Base-by-base conservation (phyloP, 805 yeast genomes). In the Metschnikowia drakensbergensis region DNA sequence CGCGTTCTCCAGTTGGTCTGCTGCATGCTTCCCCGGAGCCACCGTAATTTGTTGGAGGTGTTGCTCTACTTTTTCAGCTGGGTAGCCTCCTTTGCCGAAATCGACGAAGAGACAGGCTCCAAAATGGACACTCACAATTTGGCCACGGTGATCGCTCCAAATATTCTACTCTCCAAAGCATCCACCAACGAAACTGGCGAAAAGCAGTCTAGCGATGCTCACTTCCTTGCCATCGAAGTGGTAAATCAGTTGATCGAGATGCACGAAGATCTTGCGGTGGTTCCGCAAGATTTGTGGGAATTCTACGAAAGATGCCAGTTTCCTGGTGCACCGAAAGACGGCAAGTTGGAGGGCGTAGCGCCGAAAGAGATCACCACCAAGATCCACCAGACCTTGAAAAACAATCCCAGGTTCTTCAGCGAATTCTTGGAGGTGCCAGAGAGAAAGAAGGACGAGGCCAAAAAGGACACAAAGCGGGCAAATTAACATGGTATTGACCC, bases 101-200 rank as follows among this genome's bases (percentile, higher is more conserved):
- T 91, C 52, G 97, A 90, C 60, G 95, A 89, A 58, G 91, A 87
- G 56, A 80, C 82, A 23, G 79, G 79, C 0, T 89, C 97, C 3
- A 94, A 92, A 69, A 94, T 94, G 99, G 97, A 92, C 63, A 81
- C 87, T 31, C 96, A 90, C 63, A 94, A 94, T 64, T 75, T 94
- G 54, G 96, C 99, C 1, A 94, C 98, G 0, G 99, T 94, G 2
- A 77, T 94, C 43, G 87, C 97, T 0, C 99, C 99, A 1, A 94
- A 91, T 60, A 83, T 94, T 39, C 72, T 95, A 36, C 85, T 84
- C 57, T 67, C 84, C 1, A 78, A 76, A 52, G 80, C 76, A 9
- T 59, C 58, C 4, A 66, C 68, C 9, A 61, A 55, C 44, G 52
- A 58, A 2, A 61, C 58, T 17, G 54, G 60, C 4, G 44, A 51